These are phyloP conservation scores for Thamnidium elegans DNA, from an alignment of 192 early-diverging fungal species.

Conservation along the genomic window DNA sequence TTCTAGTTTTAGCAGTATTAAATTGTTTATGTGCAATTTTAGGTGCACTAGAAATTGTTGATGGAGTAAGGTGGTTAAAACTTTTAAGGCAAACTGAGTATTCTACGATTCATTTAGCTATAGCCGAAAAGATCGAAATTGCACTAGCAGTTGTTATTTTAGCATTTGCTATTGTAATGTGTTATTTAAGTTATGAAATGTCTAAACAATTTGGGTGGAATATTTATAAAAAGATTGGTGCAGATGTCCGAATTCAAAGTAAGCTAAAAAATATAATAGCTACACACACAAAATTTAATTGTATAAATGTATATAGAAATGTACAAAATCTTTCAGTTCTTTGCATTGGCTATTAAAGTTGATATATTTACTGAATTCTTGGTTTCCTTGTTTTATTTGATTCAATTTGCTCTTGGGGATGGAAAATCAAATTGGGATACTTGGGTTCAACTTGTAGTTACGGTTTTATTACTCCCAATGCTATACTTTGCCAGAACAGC, in stretches of 20 bases:
- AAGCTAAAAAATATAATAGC: slow-evolving; percentile 33
- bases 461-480: slow-evolving; percentile 36
- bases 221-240: slow-evolving; percentile 67
- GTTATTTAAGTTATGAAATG: slow-evolving; percentile 28
- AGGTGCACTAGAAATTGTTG: slow-evolving; percentile 37
- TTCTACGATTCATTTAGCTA: slow-evolving; percentile 5
- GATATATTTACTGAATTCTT: slow-evolving; percentile 41
- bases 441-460: slow-evolving; percentile 30
- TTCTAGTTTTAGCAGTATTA: slow-evolving; percentile 29
- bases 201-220: slow-evolving; percentile 53
- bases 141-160: slow-evolving; percentile 28
- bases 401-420: slow-evolving; percentile 26
- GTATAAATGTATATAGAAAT: slow-evolving; percentile 20
- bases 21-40: slow-evolving; percentile 37
- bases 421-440: slow-evolving; percentile 22
- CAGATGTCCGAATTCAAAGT: slow-evolving; percentile 55
- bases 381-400: slow-evolving; percentile 39
- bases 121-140: slow-evolving; percentile 36
- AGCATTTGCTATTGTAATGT: slow-evolving; percentile 25
- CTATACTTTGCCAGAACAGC: slow-evolving; percentile 34
- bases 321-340: slow-evolving; percentile 39
- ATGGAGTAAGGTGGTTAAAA: slow-evolving; percentile 31
- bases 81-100: slow-evolving; percentile 7
- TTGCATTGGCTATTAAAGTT: slow-evolving; percentile 39
- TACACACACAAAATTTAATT: background rate